Percentiles rank a stretch among this genome's conserved stretches.
phyloP scores from a whole-genome alignment of 768 basidiomycete species.

The Rubroboletus satanas region DNA sequence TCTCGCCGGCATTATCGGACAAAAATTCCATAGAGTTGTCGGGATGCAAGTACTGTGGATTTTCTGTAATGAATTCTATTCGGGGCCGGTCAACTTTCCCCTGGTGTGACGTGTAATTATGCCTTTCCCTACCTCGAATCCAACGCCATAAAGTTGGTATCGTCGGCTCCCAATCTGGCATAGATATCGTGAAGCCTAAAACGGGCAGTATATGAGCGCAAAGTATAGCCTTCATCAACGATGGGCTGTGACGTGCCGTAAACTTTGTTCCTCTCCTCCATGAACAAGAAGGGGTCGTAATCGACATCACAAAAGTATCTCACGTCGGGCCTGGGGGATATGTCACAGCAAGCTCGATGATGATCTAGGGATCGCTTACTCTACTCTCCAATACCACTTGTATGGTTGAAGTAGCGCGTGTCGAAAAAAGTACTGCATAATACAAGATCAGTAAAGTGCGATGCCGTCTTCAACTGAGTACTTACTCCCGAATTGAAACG shows the following conservation, averaged over 20 bases:
- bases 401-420: constrained; percentile 51
- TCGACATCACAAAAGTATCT: constrained; percentile 54
- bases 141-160: constrained; percentile 61
- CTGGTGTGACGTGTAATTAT: constrained; percentile 16
- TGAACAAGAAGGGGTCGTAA: constrained; percentile 50
- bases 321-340: constrained; percentile 39
- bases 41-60: constrained; percentile 53
- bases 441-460: constrained; percentile 5
- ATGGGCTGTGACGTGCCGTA: constrained; percentile 38
- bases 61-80: constrained; percentile 50
- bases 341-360: not conserved
- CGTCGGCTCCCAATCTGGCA: constrained; percentile 62
- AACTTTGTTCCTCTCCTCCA: constrained; percentile 50
- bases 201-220: not conserved
- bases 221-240: not conserved
- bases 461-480: not conserved
- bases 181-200: constrained; percentile 57
- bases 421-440: constrained; percentile 48
- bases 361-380: constrained; percentile 33
- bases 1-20: constrained; percentile 61
- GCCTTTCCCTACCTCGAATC: constrained; percentile 46
- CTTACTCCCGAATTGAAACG: constrained; percentile 67
- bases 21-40: constrained; percentile 63
- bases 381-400: constrained; percentile 62
- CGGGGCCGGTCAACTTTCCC: constrained; percentile 37